Percentiles rank a stretch among this genome's conserved stretches.
These are phyloP conservation scores for Thelephora ganbajun DNA, from an alignment of 768 basidiomycete genomes.

Conservation along the genomic window DNA sequence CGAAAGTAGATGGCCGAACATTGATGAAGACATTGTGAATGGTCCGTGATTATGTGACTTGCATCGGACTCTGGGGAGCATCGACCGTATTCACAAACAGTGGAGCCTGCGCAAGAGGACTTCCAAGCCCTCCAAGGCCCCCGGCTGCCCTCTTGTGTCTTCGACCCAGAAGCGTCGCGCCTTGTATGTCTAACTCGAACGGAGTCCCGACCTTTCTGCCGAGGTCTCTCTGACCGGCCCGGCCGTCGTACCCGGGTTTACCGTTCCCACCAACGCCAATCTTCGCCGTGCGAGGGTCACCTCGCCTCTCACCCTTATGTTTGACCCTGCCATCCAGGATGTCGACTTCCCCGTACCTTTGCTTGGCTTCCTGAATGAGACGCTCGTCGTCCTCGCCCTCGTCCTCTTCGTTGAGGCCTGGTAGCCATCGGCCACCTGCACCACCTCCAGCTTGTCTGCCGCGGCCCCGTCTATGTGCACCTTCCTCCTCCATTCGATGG, in stretches of 20 bases:
- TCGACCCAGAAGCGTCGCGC: conserved; percentile 75
- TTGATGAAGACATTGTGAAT: background rate
- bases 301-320: conserved; percentile 15
- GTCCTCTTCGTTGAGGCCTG: conserved; percentile 87
- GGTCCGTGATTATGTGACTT: background rate
- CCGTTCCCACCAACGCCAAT: conserved; percentile 9
- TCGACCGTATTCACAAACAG: background rate
- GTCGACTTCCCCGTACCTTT: conserved; percentile 11
- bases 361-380: conserved; percentile 33
- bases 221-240: conserved; percentile 57
- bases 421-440: conserved; percentile 70
- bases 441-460: conserved; percentile 50
- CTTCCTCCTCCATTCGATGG: conserved; percentile 99
- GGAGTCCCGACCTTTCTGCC: conserved; percentile 20
- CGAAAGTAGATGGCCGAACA: no score
- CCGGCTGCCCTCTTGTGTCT: conserved; percentile 30
- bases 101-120: conserved; percentile 4
- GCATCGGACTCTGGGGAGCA: conserved; percentile 10
- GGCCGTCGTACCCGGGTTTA: conserved; percentile 34
- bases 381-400: conserved; percentile 46
- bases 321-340: conserved; percentile 1
- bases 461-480: conserved; percentile 71
- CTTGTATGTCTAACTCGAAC: conserved; percentile 82
- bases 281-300: conserved; percentile 13
- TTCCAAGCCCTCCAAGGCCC: conserved; percentile 1